These are phyloP conservation scores for Eucalyptus curtisii DNA, from an alignment of 345 rosid genomes.

Conservation along the genomic window DNA sequence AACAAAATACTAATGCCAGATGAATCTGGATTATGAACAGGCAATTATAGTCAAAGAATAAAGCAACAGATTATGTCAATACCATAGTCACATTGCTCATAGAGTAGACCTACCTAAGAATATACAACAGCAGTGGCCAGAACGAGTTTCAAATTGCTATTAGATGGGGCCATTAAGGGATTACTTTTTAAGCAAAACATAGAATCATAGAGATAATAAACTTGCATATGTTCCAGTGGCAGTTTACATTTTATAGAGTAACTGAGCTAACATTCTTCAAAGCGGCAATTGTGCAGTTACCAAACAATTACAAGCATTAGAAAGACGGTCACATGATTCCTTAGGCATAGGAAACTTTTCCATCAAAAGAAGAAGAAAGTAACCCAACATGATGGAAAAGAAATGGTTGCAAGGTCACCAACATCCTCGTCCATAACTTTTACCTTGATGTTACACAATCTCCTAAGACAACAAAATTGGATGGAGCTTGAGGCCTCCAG, in stretches of 20 bases:
- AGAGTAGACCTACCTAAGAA: background rate
- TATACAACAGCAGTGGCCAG: background rate
- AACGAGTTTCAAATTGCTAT: background rate
- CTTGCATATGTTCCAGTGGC: background rate
- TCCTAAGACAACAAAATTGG: conserved; percentile 91
- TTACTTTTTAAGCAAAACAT: background rate
- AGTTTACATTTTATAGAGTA: background rate
- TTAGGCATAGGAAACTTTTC: background rate
- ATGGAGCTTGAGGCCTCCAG: conserved; percentile 96
- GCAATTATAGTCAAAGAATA: background rate
- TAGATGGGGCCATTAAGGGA: background rate
- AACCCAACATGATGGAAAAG: background rate
- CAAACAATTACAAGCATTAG: background rate
- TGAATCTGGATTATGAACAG: background rate
- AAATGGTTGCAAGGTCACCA: background rate
- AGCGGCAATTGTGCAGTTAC: background rate
- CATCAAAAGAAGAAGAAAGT: background rate
- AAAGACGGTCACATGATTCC: background rate
- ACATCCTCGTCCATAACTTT: background rate
- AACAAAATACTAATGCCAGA: background rate
- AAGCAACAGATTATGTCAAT: background rate
- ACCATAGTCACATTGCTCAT: background rate
- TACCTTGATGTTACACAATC: conserved; percentile 99
- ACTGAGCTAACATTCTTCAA: background rate
- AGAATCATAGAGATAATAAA: background rate